Base-by-base conservation (phyloP, 1,284 basidiomycete genomes). In the Anthracocystis panici-leucophaei region DNA sequence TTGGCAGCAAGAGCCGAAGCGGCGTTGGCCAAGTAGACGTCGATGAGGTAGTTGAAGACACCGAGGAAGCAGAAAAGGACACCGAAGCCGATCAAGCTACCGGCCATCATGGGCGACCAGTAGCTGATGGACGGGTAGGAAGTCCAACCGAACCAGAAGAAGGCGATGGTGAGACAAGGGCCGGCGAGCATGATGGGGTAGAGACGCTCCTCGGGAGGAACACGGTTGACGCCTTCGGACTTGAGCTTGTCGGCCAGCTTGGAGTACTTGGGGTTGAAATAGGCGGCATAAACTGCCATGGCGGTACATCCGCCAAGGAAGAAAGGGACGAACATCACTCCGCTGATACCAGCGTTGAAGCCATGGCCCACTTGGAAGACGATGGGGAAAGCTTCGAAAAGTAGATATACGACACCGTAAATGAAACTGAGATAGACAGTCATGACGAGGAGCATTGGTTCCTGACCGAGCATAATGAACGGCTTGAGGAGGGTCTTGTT, bases 401-500 rank as follows among this genome's bases (percentile, higher is more conserved):
- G 67, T 1, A 84, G 63, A 40, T 84, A 84, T 31, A 75, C 57
- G 14, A 61, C 40, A 25, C 86, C 92, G 65, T 82, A 93, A 6
- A 92, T 87, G 83, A 95, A 95, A 0, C 92, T 92, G 5, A 92
- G 88, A 86, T 92, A 93, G 9, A 90, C 44, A 0, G 92, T 93
- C 45, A 92, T 86, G 11, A 90, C 89, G 10, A 91, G 85, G 9
- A 94, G 86, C 89, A 94, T 93, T 0, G 92, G 92, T 82, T 94
- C 93, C n/a, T 86, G 86, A 64, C 90, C 87, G 35, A 93, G 72
- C 71, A 86, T 81, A 40, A 80, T 68, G 54, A 86, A 80, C 20
- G 88, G 70, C 92, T 89, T 75, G 88, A 88, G 86, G 90, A 93
- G 0, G 90, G 92, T 81, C 90, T 87, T 85, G 21, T 87, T 52